Base-by-base conservation (phyloP, 2,329 filamentous ascomycete genomes). In the Trichocomaceae sp. region DNA sequence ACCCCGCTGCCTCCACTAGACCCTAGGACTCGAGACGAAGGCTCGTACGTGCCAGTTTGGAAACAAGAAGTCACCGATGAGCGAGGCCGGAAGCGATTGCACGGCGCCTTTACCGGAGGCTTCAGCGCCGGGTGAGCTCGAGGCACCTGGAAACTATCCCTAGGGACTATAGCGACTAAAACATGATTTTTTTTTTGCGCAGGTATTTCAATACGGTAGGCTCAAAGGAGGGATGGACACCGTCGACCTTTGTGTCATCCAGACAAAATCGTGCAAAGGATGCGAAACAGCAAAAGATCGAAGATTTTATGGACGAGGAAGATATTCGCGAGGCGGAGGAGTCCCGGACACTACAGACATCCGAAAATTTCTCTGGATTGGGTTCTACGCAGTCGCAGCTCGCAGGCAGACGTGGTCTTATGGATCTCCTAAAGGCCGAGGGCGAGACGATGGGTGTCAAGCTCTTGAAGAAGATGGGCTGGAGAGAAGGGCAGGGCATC, bases 251-350 rank as follows among this genome's bases (percentile, higher is more conserved):
- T 70, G 85, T 95, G 9, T 97, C 92, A 6, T 96, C 91, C 50
- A 87, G 93, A 22, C 76, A 82, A 39, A 89, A 88, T 64, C 87
- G 90, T 54, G 83, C 80, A 60, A 88, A 88, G 66, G 82, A 87
- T 75, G 78, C 77, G n/a, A 78, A 81, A 54, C 61, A 79, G 59
- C 84, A 87, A 66, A 83, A 85, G 47, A 82, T 84, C 0, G 90
- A 97, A 69, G 91, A 97, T 66, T 97, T 91, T 63, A 99, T 99
- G 93, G 93, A 99, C 64, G 92, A 96, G 42, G 93, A 99, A 69
- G 93, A 99, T 70, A 77, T 95, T 33, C 88, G 87, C 6, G 90
- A 96, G 68, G 87, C 86, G 0, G 89, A 87, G 56, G 90, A 96
- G 70, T 79, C 86, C 2, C 83, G 85, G 63, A 81, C 81, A 58